Conservation (phyloP, 2,329 filamentous ascomycete genomes). For the Ceratocystis albifundus region DNA sequence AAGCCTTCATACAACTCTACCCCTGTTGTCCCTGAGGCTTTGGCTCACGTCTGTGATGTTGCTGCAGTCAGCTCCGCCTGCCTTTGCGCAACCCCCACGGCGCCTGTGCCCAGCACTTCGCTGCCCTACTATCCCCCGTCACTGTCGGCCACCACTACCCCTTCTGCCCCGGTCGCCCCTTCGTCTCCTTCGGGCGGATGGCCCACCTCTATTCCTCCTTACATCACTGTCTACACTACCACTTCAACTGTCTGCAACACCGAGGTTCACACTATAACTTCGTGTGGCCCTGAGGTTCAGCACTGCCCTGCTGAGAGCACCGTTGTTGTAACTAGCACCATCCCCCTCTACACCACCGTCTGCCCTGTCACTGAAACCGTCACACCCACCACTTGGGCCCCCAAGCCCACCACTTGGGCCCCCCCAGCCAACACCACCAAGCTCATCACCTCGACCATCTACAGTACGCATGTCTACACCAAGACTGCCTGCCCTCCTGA, state of each 20-base stretch:
- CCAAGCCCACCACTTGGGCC: neutral
- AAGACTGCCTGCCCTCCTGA: conserved; percentile 49
- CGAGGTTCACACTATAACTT: conserved; percentile 49
- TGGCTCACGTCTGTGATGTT: conserved; percentile 30
- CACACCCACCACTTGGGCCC: conserved; percentile 1
- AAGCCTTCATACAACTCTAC: conserved; percentile 24
- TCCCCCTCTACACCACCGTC: conserved; percentile 9
- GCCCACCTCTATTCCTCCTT: conserved; percentile 27
- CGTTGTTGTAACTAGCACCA: conserved; percentile 7
- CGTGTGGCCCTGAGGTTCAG: conserved; percentile 44
- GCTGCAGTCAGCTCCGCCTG: conserved; percentile 50
- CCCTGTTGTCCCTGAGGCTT: conserved; percentile 28
- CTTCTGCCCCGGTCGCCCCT: neutral
- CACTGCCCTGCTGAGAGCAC: conserved; percentile 28
- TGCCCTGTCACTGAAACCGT: conserved; percentile 10
- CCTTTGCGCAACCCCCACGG: conserved; percentile 48
- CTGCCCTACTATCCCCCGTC: neutral
- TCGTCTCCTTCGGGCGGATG: conserved; percentile 14
- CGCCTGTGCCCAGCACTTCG: neutral
- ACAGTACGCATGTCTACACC: conserved; percentile 47
- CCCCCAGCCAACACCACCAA: neutral
- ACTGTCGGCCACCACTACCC: neutral
- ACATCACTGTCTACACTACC: conserved; percentile 45
- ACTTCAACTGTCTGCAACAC: conserved; percentile 46
- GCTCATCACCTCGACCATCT: conserved; percentile 38